Evolutionary conservation across 495 filamentous ascomycete species (phyloP).

Genomic region (Cairneyella variabilis): DNA sequence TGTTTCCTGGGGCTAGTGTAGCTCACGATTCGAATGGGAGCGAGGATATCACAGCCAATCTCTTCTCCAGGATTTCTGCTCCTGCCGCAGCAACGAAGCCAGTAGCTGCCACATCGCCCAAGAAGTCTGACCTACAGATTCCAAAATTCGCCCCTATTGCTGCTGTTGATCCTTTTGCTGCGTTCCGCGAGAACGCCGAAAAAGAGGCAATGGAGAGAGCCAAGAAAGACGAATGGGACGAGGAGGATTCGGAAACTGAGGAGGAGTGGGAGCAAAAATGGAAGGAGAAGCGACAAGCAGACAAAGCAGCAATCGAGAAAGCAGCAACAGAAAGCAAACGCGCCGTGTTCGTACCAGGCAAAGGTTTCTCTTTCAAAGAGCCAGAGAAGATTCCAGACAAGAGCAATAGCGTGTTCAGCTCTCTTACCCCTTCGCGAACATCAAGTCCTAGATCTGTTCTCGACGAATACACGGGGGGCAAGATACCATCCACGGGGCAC

Average conservation of each 20-base stretch:
- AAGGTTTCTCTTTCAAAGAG: conserved; percentile 38
- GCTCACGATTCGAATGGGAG: too few relatives aligned
- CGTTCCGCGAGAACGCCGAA: conserved; percentile 8
- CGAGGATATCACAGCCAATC: too few relatives aligned
- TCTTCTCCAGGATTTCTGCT: too few relatives aligned
- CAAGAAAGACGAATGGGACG: conserved; percentile 53
- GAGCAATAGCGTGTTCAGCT: conserved; percentile 18
- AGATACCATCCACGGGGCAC: conserved; percentile 15
- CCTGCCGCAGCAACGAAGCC: not conserved
- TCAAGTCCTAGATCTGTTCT: conserved; percentile 27
- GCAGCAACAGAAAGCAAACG: conserved; percentile 27
- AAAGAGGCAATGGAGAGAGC: conserved; percentile 46
- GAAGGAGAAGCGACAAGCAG: conserved; percentile 36
- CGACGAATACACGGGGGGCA: conserved; percentile 28
- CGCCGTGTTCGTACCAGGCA: conserved; percentile 37
- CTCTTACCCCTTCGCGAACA: conserved; percentile 20
- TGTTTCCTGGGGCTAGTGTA: not conserved
- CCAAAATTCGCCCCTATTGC: conserved; percentile 19
- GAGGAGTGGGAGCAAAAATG: conserved; percentile 47
- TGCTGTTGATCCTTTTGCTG: conserved; percentile 28
- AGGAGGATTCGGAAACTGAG: conserved; percentile 49
- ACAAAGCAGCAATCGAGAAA: conserved; percentile 37
- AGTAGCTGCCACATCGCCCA: not conserved
- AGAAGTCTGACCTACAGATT: not conserved
- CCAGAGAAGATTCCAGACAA: conserved; percentile 12